Evolutionary conservation across 176 grass and related monocot genomes (phyloP).

Genomic region (Bothriochloa decipiens): DNA sequence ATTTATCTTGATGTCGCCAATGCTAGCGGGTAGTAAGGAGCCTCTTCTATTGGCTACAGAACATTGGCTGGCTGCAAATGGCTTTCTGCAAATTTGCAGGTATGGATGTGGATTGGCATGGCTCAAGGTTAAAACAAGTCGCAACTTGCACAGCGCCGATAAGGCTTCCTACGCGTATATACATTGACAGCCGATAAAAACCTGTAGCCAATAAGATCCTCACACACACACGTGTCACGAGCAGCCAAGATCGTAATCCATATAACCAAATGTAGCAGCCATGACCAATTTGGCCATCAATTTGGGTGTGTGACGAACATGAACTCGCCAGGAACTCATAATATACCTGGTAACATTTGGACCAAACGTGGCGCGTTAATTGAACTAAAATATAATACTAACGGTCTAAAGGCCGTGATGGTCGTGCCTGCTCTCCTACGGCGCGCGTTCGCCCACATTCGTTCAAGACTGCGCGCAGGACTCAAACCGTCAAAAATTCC

Average conservation of each 20-base stretch:
- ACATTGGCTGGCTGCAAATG: background rate
- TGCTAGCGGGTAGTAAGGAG: background rate
- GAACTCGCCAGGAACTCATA: background rate
- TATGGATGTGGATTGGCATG: background rate
- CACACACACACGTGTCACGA: background rate
- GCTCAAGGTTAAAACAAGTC: background rate
- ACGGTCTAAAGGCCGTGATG: background rate
- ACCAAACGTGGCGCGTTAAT: background rate
- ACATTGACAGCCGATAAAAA: slow-evolving; percentile 16
- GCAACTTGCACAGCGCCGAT: slow-evolving; percentile 3
- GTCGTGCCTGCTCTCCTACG: slow-evolving; percentile 33
- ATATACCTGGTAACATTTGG: background rate
- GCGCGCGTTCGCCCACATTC: background rate
- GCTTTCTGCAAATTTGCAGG: background rate
- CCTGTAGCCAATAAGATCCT: background rate
- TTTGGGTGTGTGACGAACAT: background rate
- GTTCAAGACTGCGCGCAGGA: background rate
- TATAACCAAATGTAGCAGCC: background rate
- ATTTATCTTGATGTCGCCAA: slow-evolving; percentile 25
- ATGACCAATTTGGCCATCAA: background rate
- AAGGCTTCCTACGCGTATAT: slow-evolving; percentile 4
- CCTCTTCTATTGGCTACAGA: background rate
- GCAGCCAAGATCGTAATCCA: background rate
- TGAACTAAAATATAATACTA: background rate
- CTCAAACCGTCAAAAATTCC: slow-evolving; percentile 1